A percentile compares a stretch with the other conserved stretches of the same genome.
phyloP scores from a whole-genome alignment of 1,284 basidiomycete species.

The Laetiporus sulphureus region DNA sequence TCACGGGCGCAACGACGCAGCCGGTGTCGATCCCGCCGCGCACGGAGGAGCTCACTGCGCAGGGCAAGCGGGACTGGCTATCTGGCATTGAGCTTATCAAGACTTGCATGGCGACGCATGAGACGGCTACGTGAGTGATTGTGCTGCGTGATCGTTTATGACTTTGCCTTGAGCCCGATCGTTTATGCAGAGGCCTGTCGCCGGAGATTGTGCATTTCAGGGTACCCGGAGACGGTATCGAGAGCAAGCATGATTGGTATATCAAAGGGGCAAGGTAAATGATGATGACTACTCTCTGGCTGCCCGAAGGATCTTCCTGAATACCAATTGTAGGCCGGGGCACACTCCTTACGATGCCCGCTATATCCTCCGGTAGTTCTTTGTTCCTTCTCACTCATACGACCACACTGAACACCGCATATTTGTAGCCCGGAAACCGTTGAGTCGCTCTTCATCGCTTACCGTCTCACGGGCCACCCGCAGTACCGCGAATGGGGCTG shows the following conservation, averaged over 20 bases:
- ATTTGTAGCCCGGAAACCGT: conserved; percentile 90
- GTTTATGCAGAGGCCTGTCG: conserved; percentile 56
- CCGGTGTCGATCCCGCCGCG: conserved; percentile 56
- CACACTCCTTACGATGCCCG: conserved; percentile 71
- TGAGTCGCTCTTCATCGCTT: conserved; percentile 89
- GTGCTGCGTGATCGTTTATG: not conserved
- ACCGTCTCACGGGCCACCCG: conserved; percentile 77
- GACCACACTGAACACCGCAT: no score
- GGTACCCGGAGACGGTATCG: conserved; percentile 46
- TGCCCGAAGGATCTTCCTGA: no score
- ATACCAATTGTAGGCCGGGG: conserved; percentile 43
- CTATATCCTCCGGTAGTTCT: conserved; percentile 74
- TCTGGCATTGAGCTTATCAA: conserved; percentile 78
- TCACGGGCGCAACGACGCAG: conserved; percentile 44
- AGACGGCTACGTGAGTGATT: conserved; percentile 78
- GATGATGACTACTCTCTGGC: no score
- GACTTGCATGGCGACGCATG: conserved; percentile 86
- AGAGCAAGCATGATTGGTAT: conserved; percentile 69
- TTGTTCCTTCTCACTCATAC: no score
- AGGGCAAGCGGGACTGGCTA: conserved; percentile 72
- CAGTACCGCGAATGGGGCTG: conserved; percentile 84
- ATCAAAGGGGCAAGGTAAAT: conserved; percentile 70
- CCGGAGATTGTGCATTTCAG: conserved; percentile 82
- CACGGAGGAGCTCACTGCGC: conserved; percentile 44
- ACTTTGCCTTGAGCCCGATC: not conserved